Percentiles rank a stretch among this genome's conserved stretches.
Evolutionary conservation across 2,329 filamentous ascomycete species (phyloP).

Genomic region (Huntiella savannae): DNA sequence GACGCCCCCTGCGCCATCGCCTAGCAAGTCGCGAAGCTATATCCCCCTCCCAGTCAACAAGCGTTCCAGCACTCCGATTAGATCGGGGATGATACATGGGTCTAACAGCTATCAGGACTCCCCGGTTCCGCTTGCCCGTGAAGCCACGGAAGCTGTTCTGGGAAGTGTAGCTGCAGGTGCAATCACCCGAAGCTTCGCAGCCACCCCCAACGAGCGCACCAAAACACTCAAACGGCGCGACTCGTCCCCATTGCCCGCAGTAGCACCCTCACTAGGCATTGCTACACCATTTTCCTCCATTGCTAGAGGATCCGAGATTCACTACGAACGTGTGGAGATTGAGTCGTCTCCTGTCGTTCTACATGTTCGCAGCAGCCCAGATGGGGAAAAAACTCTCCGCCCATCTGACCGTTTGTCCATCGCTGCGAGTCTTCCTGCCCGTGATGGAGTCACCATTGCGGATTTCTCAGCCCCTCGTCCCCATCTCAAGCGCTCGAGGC

Average conservation of each 20-base stretch:
- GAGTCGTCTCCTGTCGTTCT: slow-evolving; percentile 1
- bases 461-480: not conserved
- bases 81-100: too few relatives aligned
- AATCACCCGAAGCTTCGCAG: not conserved
- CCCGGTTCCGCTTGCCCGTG: not conserved
- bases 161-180: not conserved
- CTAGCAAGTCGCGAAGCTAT: too few relatives aligned
- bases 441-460: slow-evolving; percentile 1
- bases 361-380: not conserved
- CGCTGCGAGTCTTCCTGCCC: not conserved
- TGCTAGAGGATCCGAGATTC: not conserved
- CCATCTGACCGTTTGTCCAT: not conserved
- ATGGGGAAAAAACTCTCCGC: not conserved
- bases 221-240: not conserved
- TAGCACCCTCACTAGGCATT: not conserved
- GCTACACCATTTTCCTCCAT: not conserved
- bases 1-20: too few relatives aligned
- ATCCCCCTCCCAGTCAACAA: too few relatives aligned
- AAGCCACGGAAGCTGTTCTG: not conserved
- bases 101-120: not conserved
- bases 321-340: slow-evolving; percentile 3
- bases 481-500: not conserved
- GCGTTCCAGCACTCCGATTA: too few relatives aligned
- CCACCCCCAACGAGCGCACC: not conserved
- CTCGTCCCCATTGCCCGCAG: not conserved